Base-by-base conservation (phyloP, 2,329 filamentous ascomycete species). In the Apiospora rasikravindrae region DNA sequence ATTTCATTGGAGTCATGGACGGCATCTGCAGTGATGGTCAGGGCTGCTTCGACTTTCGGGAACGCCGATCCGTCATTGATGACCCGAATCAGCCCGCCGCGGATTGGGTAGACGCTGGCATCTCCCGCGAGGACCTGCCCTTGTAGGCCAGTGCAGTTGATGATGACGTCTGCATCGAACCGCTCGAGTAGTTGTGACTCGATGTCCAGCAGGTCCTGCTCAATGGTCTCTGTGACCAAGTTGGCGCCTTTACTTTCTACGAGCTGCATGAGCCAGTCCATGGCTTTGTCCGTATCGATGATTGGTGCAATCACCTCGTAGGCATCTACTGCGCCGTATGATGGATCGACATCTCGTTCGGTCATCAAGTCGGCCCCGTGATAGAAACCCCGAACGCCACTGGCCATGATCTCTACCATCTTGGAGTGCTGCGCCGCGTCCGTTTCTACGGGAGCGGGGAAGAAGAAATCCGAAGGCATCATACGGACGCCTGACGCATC, bases 211-310 rank as follows among this genome's bases (percentile, higher is more conserved):
- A 85, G 77, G 72, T 84, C 81, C 10, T 80, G 78, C 1, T 77
- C 72, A 70, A 86, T 80, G 2, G 81, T 79, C 66, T 82, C 80
- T 0, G 83, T 84, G 49, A 82, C 77, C 24, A 84, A 74, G 16
- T 72, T 73, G 8, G 83, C 83, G 19, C 84, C 84, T 73, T 86
- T 86, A 57, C 76, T 74, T 42, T 80, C 73, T 33, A 86, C 82
- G 61, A 86, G 80, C 45, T 77, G 76, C 73, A 80, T 84, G 68
- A 86, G 77, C 77, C 81, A 85, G 29, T 75, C 73, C 83, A 86
- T 86, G 42, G 81, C 81, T 53, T 79, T 74, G 74, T 86, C 84
- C 0, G 84, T 85, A 74, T 86, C 84, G 72, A 87, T 86, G 70
- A 86, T 78, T 0, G 84, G 85, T 0, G 84, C 82, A 66, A 84